Evolutionary conservation across 75 land plant species (phyloP), one percentile per base, ranked within the genome.

Genomic region (Selaginella tamariscina): DNA sequence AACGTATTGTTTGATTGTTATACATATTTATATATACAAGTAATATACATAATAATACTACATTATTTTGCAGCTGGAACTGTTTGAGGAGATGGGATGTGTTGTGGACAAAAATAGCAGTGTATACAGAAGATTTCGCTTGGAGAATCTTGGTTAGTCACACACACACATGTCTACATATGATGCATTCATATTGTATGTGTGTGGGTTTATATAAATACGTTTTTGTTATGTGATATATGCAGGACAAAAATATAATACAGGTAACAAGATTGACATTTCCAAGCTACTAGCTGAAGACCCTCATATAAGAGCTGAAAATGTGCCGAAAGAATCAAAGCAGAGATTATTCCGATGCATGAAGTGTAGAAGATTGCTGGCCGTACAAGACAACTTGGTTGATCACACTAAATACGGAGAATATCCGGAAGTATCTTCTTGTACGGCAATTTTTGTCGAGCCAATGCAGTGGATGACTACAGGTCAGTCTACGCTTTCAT

Each of bases 41-140:
- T 49, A 20, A 28, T 54, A 24, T 13, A 8, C 55, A 39, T 54
- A 2, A 30, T 26, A 11, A 13, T 33, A 15, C 55, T 27, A 21
- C 62, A 59, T 59, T 63, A 33, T 31, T 2, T 56, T 77, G 79
- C 89, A 95, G 99, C 75, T 95, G 76, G 86, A 81, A 68, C 72
- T 95, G 81, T 95, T 87, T 75, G 99, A 91, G 54, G 84, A 87
- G 18, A 95, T 95, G 99, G 97, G 89, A 2, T 87, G 80, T 68
- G 79, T 74, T 63, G 92, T 95, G 44, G 85, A 95, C 71, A 79
- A 65, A 32, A 30, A 69, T 0, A 85, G 77, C 72, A 64, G 85
- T 26, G 79, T 85, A 32, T 95, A 90, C 72, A 89, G 85, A 79
- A 85, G 84, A 32, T 90, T 94, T 71, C 86, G 78, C 67, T 56